Evolutionary conservation across 768 basidiomycete genomes (phyloP).

Genomic region (Strobilomyces dryophilus): DNA sequence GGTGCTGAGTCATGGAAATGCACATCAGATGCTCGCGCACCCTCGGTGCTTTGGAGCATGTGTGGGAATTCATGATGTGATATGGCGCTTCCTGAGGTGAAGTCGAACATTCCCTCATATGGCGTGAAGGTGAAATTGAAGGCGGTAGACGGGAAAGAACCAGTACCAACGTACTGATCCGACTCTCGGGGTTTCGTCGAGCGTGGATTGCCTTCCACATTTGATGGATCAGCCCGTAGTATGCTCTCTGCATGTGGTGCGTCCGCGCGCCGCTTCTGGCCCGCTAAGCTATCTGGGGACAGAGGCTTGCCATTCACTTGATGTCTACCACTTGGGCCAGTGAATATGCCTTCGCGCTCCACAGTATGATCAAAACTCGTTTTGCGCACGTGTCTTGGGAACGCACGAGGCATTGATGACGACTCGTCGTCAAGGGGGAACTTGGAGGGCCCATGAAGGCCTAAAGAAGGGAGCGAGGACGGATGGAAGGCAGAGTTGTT

Average conservation of each 20-base stretch:
- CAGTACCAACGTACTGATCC: constrained; percentile 39
- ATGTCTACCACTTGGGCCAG: constrained; percentile 63
- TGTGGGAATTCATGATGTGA: constrained; percentile 36
- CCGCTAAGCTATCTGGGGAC: constrained; percentile 58
- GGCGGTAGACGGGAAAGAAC: constrained; percentile 59
- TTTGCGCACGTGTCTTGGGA: constrained; percentile 87
- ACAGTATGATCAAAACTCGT: constrained; percentile 95
- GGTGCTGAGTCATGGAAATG: constrained; percentile 30
- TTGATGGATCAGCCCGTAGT: constrained; percentile 72
- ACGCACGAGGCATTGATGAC: constrained; percentile 44
- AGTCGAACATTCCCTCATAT: constrained; percentile 61
- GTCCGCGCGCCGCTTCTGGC: constrained; percentile 78
- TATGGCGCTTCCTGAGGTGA: constrained; percentile 34
- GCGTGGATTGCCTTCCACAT: constrained; percentile 38
- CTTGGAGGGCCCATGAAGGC: constrained; percentile 55
- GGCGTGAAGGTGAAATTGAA: constrained; percentile 75
- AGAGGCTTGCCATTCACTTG: constrained; percentile 77
- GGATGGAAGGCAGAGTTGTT: constrained; percentile 55
- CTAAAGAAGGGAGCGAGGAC: constrained; percentile 70
- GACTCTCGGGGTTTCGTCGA: constrained; percentile 30
- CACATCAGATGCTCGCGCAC: constrained; percentile 27
- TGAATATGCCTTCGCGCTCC: constrained; percentile 56
- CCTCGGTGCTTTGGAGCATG: constrained; percentile 28
- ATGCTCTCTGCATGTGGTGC: constrained; percentile 77
- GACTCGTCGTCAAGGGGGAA: constrained; percentile 29